Conservation (phyloP, 2,329 filamentous ascomycete genomes). For the Graphiopsis chlorocephala region DNA sequence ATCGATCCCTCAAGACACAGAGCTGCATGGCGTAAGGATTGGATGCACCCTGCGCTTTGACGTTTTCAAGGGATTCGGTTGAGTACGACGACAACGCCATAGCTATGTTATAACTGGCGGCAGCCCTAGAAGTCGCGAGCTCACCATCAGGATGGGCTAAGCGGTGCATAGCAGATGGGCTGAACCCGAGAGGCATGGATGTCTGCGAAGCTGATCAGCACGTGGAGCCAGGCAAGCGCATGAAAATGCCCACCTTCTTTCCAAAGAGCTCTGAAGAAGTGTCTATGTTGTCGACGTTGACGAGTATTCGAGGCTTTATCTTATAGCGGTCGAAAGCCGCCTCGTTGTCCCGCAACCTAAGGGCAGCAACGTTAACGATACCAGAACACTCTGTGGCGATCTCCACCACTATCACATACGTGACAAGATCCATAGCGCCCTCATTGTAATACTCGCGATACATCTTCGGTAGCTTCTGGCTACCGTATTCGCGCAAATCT, state of each 20-base stretch:
- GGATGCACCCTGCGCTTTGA: constrained; percentile 41
- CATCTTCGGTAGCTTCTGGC: constrained; percentile 20
- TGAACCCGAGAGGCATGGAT: constrained; percentile 53
- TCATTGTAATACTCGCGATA: constrained; percentile 40
- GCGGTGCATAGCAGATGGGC: constrained; percentile 53
- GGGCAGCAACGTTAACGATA: neutral
- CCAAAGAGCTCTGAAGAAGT: constrained; percentile 48
- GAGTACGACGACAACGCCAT: constrained; percentile 53
- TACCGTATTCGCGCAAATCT: constrained; percentile 18
- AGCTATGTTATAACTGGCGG: constrained; percentile 41
- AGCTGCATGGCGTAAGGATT: constrained; percentile 55
- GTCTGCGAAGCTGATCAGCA: neutral
- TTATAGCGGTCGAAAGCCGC: constrained; percentile 50
- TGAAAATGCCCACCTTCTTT: constrained; percentile 20
- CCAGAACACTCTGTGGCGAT: neutral
- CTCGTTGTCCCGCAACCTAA: constrained; percentile 48
- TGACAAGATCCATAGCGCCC: constrained; percentile 26
- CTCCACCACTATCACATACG: constrained; percentile 29
- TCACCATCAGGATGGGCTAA: constrained; percentile 55
- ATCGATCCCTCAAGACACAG: constrained; percentile 53
- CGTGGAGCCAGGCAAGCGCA: constrained; percentile 20
- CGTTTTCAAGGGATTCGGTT: constrained; percentile 51
- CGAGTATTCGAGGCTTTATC: constrained; percentile 39
- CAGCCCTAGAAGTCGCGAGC: constrained; percentile 49
- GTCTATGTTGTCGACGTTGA: constrained; percentile 40